Conservation (phyloP, 768 basidiomycete genomes). For the Psilocybe subaeruginosa region DNA sequence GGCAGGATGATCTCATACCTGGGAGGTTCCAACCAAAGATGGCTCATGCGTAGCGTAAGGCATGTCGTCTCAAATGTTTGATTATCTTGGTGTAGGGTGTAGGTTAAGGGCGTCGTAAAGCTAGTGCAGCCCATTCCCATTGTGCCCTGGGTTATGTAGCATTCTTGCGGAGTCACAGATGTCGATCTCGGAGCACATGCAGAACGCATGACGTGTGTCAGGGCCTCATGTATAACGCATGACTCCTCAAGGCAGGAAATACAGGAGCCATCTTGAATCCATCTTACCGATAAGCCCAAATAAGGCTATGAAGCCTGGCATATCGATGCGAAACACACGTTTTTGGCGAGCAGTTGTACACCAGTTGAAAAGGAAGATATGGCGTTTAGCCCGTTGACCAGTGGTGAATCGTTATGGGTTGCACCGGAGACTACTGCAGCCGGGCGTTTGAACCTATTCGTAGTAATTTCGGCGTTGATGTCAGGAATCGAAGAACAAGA, state of each 20-base stretch:
- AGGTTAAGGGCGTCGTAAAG: not conserved
- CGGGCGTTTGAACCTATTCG: not conserved
- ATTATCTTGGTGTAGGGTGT: not conserved
- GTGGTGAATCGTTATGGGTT: not conserved
- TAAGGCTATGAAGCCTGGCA: not conserved
- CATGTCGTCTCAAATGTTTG: slow-evolving; percentile 13
- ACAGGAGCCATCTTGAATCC: slow-evolving; percentile 8
- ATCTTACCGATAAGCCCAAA: slow-evolving; percentile 13
- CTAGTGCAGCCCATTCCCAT: not conserved
- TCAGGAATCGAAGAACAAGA: not conserved
- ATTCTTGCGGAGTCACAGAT: slow-evolving; percentile 6
- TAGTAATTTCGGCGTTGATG: not conserved
- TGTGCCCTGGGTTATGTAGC: slow-evolving; percentile 17
- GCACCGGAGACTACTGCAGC: not conserved
- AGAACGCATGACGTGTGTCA: slow-evolving; percentile 12
- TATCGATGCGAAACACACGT: slow-evolving; percentile 1
- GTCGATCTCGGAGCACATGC: slow-evolving; percentile 15
- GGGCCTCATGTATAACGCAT: slow-evolving; percentile 30
- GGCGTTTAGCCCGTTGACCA: not conserved
- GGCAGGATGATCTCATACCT: slow-evolving; percentile 13
- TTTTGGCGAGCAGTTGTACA: not conserved
- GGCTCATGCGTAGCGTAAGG: slow-evolving; percentile 27
- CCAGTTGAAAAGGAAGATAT: not conserved
- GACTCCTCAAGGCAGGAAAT: slow-evolving; percentile 26
- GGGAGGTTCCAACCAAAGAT: slow-evolving; percentile 20